Percentiles rank a stretch among this genome's conserved stretches.
These are phyloP conservation scores for Chrysopogon serrulatus DNA, from an alignment of 176 grass and related monocot genomes.

Conservation along the genomic window DNA sequence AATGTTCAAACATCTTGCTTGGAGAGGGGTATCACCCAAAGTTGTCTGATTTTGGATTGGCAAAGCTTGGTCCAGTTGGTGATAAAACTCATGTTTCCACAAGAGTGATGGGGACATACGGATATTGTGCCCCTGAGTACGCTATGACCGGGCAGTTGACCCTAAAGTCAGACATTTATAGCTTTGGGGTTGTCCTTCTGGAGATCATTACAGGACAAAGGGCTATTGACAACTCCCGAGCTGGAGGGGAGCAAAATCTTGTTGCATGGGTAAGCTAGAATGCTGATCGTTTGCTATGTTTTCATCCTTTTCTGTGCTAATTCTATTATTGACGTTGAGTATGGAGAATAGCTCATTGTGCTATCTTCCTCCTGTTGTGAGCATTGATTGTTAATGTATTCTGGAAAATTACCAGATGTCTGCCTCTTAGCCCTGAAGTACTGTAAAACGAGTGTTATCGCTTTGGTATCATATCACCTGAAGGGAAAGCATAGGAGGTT, in stretches of 20 bases:
- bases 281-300: not conserved
- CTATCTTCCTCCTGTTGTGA: not conserved
- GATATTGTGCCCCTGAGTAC: slow-evolving; percentile 65
- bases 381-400: slow-evolving; percentile 6
- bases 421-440: slow-evolving; percentile 10
- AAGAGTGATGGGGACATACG: slow-evolving; percentile 68
- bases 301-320: not conserved
- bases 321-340: not conserved
- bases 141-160: slow-evolving; percentile 59
- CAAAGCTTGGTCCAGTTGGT: slow-evolving; percentile 54
- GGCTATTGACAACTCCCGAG: slow-evolving; percentile 53
- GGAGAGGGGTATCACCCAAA: slow-evolving; percentile 51
- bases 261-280: slow-evolving; percentile 51
- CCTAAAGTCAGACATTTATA: slow-evolving; percentile 59
- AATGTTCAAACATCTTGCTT: slow-evolving; percentile 64
- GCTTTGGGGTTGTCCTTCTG: slow-evolving; percentile 55
- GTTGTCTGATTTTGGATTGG: slow-evolving; percentile 58
- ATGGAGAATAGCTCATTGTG: not conserved
- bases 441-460: slow-evolving; percentile 1
- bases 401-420: slow-evolving; percentile 4
- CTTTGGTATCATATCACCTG: slow-evolving; percentile 4
- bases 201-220: slow-evolving; percentile 54
- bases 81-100: slow-evolving; percentile 68
- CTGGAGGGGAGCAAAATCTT: slow-evolving; percentile 56
- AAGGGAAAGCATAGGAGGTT: slow-evolving; percentile 14